Percentiles rank a stretch among this genome's conserved stretches.
These are phyloP conservation scores for Rhizopogon rudus DNA, from an alignment of 768 basidiomycete genomes.

Conservation along the genomic window DNA sequence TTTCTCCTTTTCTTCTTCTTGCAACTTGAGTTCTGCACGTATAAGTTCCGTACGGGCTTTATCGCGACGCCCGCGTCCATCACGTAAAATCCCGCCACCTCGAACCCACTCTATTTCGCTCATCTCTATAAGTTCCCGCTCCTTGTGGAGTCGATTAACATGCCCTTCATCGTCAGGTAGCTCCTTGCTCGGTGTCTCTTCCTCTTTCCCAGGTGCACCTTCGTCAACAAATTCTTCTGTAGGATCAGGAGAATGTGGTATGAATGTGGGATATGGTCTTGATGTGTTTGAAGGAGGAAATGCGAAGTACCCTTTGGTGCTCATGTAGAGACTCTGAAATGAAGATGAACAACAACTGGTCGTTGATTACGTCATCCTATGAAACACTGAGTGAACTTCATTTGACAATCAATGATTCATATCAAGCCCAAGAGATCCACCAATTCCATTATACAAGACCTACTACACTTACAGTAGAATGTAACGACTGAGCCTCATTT, in stretches of 20 bases:
- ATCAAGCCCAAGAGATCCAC: neutral
- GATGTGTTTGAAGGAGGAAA: neutral
- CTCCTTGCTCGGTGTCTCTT: slow-evolving; percentile 1
- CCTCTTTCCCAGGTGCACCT: neutral
- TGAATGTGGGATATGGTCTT: neutral
- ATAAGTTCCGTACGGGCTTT: slow-evolving; percentile 44
- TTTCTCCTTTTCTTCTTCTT: slow-evolving; percentile 36
- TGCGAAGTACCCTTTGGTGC: neutral
- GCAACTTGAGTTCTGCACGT: slow-evolving; percentile 40
- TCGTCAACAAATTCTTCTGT: neutral
- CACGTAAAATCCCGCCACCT: slow-evolving; percentile 50
- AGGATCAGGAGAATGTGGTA: neutral
- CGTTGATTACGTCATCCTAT: neutral
- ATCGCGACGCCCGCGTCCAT: slow-evolving; percentile 45
- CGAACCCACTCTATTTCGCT: slow-evolving; percentile 60
- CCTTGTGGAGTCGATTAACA: slow-evolving; percentile 20
- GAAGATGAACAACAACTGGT: neutral
- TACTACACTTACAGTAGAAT: neutral
- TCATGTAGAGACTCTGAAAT: neutral
- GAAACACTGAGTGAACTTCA: too few species aligned
- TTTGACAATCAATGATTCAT: too few species aligned
- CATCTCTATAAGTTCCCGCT: slow-evolving; percentile 37
- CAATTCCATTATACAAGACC: neutral
- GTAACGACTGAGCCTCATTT: neutral
- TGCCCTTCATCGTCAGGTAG: slow-evolving; percentile 11